Percentiles rank a stretch among this genome's conserved stretches.
These are phyloP conservation scores for Fomitopsis palustris DNA, from an alignment of 1,284 basidiomycete genomes.

Conservation along the genomic window DNA sequence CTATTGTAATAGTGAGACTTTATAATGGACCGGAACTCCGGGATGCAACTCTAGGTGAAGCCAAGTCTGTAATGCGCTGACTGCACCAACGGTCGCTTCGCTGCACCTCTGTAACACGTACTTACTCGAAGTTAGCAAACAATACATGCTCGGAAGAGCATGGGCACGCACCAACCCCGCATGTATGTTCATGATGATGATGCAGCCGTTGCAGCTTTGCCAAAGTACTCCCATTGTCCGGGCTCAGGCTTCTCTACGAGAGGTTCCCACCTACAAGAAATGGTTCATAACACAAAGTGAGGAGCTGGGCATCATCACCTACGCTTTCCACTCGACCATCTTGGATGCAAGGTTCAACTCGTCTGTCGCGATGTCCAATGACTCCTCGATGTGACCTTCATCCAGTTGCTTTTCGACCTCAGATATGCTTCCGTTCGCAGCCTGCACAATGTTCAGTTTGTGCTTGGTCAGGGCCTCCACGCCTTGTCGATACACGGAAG, in stretches of 20 bases:
- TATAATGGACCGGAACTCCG: no score
- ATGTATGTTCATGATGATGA: constrained; percentile 20
- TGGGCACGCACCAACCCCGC: neutral
- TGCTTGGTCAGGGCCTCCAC: constrained; percentile 85
- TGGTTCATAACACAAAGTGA: constrained; percentile 8
- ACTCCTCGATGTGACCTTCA: constrained; percentile 82
- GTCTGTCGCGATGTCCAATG: constrained; percentile 79
- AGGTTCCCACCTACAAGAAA: constrained; percentile 74
- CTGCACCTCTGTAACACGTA: neutral
- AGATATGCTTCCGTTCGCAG: constrained; percentile 61
- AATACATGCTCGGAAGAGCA: neutral
- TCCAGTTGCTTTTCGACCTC: constrained; percentile 71
- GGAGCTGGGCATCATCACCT: constrained; percentile 26
- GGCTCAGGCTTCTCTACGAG: constrained; percentile 76
- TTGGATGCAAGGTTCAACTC: constrained; percentile 79
- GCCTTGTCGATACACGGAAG: constrained; percentile 89
- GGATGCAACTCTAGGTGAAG: no score
- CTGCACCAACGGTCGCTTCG: no score
- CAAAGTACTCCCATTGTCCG: constrained; percentile 88
- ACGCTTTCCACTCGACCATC: constrained; percentile 97
- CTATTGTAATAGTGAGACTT: no score
- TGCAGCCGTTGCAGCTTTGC: constrained; percentile 46
- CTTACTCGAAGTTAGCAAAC: neutral
- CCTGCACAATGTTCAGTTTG: constrained; percentile 74
- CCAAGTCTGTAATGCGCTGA: no score